These are phyloP conservation scores for Neurospora tetrasperma DNA, from an alignment of 495 filamentous ascomycete species.

Conservation along the genomic window DNA sequence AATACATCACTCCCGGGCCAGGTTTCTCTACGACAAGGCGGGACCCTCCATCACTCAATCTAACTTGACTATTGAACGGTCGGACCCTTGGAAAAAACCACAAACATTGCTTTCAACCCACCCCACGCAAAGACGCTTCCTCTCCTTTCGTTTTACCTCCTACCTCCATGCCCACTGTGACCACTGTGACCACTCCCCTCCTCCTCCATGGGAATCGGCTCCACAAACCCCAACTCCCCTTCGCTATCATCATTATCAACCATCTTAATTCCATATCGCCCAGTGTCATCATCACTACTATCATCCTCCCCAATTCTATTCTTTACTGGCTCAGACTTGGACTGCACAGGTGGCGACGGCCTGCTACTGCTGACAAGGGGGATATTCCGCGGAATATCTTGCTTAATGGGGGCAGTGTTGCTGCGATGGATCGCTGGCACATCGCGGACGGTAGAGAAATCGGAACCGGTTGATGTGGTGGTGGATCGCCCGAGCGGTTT, in stretches of 20 bases:
- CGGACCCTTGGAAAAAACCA: too few species aligned
- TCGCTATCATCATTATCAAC: conserved; percentile 35
- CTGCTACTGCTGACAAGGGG: background rate
- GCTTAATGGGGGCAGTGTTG: too few species aligned
- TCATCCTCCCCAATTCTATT: conserved; percentile 15
- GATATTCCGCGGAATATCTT: background rate
- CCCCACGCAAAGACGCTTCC: too few species aligned
- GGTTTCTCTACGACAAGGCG: too few species aligned
- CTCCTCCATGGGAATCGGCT: conserved; percentile 21
- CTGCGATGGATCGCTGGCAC: too few species aligned
- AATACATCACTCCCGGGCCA: background rate
- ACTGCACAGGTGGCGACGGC: background rate
- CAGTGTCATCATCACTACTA: conserved; percentile 31
- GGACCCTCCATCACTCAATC: too few species aligned
- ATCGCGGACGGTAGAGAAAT: background rate
- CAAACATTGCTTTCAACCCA: too few species aligned
- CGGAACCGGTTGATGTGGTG: background rate
- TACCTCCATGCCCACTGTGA: background rate
- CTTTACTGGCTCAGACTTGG: background rate
- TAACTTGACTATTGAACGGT: too few species aligned
- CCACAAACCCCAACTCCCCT: conserved; percentile 12
- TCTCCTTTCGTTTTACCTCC: background rate
- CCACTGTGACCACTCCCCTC: background rate
- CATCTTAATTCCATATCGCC: conserved; percentile 37
- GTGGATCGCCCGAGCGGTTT: background rate